Conservation (phyloP, 1,139 yeast species). For the Yamadazyma atlantica region DNA sequence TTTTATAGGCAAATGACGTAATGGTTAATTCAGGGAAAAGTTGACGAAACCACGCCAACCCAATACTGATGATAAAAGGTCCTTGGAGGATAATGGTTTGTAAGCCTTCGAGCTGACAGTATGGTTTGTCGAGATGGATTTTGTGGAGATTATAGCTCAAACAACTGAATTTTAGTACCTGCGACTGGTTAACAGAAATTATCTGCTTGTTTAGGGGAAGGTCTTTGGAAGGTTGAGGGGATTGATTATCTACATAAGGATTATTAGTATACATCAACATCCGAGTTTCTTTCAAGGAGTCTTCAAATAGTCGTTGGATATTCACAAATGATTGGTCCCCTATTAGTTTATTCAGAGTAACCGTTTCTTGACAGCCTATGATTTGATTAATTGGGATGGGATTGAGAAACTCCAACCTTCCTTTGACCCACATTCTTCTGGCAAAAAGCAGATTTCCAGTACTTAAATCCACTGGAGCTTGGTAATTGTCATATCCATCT, state of each 20-base stretch:
- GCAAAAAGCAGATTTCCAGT: constrained; percentile 33
- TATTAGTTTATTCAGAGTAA: constrained; percentile 35
- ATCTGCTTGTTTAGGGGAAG: neutral
- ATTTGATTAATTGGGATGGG: constrained; percentile 32
- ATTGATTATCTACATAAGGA: constrained; percentile 10
- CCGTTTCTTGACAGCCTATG: constrained; percentile 46
- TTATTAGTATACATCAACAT: constrained; percentile 39
- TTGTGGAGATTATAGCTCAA: constrained; percentile 79
- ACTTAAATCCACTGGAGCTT: constrained; percentile 52
- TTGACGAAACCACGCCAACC: constrained; percentile 49
- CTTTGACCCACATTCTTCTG: constrained; percentile 83
- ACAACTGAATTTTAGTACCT: constrained; percentile 55
- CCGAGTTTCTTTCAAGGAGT: constrained; percentile 28
- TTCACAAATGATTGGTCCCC: constrained; percentile 43
- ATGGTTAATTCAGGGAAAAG: constrained; percentile 18
- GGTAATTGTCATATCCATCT: constrained; percentile 85
- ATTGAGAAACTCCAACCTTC: constrained; percentile 46
- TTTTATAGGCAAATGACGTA: constrained; percentile 44
- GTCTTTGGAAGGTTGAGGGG: neutral
- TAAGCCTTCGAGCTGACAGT: constrained; percentile 59
- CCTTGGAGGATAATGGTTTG: constrained; percentile 74
- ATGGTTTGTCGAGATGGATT: constrained; percentile 68
- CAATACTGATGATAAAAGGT: constrained; percentile 66
- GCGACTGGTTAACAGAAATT: constrained; percentile 1
- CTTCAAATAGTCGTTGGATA: constrained; percentile 37